Base-by-base conservation (phyloP, 495 filamentous ascomycete genomes). In the Podospora pseudopauciseta region DNA sequence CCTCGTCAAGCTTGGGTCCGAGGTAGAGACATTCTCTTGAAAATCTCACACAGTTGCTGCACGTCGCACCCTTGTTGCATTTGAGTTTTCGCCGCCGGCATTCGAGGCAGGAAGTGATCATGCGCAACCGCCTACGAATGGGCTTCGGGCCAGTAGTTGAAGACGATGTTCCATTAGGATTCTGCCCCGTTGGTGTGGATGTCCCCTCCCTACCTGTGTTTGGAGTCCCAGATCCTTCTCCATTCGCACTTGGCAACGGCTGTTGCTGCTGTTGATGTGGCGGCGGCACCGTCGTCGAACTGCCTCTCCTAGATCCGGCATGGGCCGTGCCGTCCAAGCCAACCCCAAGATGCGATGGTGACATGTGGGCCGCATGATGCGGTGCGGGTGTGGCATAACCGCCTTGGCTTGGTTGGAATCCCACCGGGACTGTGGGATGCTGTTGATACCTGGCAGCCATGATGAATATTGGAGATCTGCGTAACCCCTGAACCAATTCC, bases 51-150 rank as follows among this genome's bases (percentile, higher is more conserved):
- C 91, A 93, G 75, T 91, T 92, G 67, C 81, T 83, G 72, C 91
- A 94, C 58, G 91, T 90, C 65, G 86, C 83, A 23, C 79, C 79
- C 78, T 92, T 93, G 80, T 91, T 88, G 78, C 92, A 95, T 75
- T 90, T 91, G 60, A 92, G 84, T 78, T 95, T 95, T 60, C 92
- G 86, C 54, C 88, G 85, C 32, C 90, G 87, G 73, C 91, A 95
- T 76, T 91, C 88, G 60, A 90, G 78, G 75, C 89, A 90, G 9
- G 85, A 87, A 34, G 85, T 88, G 67, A 91, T 91, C 81, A 89
- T 83, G 66, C 89, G 84, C 74, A 90, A 91, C 60, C 89, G 80
- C 39, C 89, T 81, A 20, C 88, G 83, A 67, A 90, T 87, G 19
- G 80, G 80, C 62, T 80, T 83, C 27, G 28, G 59, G 39, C 28